Conservation (phyloP, 371 early-diverging fungal species). For the Phascolomyces articulosus region DNA sequence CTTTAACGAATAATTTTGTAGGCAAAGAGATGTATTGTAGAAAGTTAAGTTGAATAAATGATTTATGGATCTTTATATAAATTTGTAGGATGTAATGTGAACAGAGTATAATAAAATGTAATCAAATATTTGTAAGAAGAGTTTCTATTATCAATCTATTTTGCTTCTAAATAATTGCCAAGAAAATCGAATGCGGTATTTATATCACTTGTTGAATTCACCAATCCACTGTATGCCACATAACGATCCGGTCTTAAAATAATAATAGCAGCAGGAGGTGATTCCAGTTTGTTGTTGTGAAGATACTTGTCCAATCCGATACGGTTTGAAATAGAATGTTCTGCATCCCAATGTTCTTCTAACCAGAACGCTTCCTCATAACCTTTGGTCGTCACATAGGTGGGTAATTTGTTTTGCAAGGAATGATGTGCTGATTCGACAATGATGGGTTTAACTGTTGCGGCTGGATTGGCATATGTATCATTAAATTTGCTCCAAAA, state of each 20-base stretch:
- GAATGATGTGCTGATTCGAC: slow-evolving; percentile 18
- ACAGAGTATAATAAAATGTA: too few species aligned
- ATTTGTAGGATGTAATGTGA: too few species aligned
- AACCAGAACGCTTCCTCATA: slow-evolving; percentile 13
- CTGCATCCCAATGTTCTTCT: slow-evolving; percentile 10
- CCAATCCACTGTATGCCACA: slow-evolving; percentile 16
- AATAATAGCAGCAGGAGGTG: slow-evolving; percentile 19
- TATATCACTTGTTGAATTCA: slow-evolving; percentile 15
- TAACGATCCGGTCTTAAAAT: slow-evolving; percentile 26
- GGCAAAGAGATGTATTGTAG: too few species aligned
- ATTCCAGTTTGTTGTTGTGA: not conserved
- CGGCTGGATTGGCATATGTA: not conserved
- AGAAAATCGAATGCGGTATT: slow-evolving; percentile 14
- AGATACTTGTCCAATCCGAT: slow-evolving; percentile 13
- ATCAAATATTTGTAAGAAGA: too few species aligned
- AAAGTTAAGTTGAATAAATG: too few species aligned
- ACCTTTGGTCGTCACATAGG: not conserved
- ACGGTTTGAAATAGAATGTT: slow-evolving; percentile 10
- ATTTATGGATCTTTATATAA: too few species aligned
- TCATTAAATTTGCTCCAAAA: slow-evolving; percentile 1
- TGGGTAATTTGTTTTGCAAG: not conserved
- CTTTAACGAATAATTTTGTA: too few species aligned
- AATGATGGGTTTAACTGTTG: slow-evolving; percentile 5
- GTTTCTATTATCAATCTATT: too few species aligned
- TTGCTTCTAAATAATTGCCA: not conserved